Percentiles rank a stretch among this genome's conserved stretches.
phyloP scores from a whole-genome alignment of 2,329 filamentous ascomycete species.

The Fusarium tuaranense region DNA sequence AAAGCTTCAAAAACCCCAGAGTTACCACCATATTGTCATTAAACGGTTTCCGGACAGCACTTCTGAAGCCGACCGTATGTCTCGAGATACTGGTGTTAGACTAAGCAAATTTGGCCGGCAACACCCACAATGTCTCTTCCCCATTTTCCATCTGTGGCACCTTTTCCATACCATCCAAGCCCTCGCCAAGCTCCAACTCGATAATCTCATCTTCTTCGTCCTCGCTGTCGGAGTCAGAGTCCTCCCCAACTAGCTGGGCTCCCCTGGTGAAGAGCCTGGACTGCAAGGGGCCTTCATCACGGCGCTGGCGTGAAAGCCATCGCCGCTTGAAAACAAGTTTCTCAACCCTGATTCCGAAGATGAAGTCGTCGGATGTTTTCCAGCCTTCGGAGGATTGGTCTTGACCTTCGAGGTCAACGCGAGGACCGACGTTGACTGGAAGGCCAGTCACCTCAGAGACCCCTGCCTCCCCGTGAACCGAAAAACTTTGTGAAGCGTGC shows the following conservation, averaged over 20 bases:
- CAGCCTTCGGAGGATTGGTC: background rate
- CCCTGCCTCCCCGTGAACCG: background rate
- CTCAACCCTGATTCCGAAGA: background rate
- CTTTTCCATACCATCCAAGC: background rate
- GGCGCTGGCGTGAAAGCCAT: background rate
- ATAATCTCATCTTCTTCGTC: background rate
- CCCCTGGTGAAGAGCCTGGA: background rate
- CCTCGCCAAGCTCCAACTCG: background rate
- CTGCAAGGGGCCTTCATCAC: background rate
- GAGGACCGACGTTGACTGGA: background rate
- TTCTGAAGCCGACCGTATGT: background rate
- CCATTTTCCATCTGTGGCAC: background rate
- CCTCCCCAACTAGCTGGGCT: background rate
- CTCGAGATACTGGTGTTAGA: background rate
- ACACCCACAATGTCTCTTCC: background rate
- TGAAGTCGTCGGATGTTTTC: background rate
- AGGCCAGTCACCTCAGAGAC: background rate
- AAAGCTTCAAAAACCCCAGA: background rate
- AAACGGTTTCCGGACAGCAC: background rate
- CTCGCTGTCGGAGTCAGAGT: background rate
- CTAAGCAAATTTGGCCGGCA: background rate
- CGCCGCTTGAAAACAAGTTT: background rate
- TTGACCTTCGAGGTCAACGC: rapidly evolving
- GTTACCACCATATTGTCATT: background rate
- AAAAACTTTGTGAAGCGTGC: background rate